These are phyloP conservation scores for Adansonia digitata DNA, from an alignment of 345 rosid genomes.

Conservation along the genomic window DNA sequence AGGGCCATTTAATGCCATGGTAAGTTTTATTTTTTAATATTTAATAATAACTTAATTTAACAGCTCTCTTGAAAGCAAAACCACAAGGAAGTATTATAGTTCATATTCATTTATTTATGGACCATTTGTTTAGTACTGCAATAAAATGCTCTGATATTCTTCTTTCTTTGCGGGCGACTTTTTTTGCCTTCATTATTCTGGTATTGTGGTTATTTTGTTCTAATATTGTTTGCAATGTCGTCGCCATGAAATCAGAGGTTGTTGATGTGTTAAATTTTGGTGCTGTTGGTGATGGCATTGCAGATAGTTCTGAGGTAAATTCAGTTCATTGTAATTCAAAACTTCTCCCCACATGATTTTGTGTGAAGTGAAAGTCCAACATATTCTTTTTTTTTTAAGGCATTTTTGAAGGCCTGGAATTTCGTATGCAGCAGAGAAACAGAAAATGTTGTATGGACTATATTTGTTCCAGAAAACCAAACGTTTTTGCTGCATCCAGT, in stretches of 20 bases:
- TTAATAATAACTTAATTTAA: neutral
- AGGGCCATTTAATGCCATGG: neutral
- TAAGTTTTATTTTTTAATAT: neutral
- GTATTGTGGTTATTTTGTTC: neutral
- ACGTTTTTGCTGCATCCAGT: slow-evolving; percentile 29
- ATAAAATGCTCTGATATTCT: neutral
- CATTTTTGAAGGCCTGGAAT: slow-evolving; percentile 34
- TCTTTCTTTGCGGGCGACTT: neutral
- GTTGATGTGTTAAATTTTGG: slow-evolving; percentile 26
- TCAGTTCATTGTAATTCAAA: neutral
- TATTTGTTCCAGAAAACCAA: slow-evolving; percentile 13
- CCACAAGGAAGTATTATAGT: neutral
- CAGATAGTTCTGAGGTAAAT: slow-evolving; percentile 23
- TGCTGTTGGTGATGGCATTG: slow-evolving; percentile 25
- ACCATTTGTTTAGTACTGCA: neutral
- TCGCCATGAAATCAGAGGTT: neutral
- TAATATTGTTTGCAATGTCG: neutral
- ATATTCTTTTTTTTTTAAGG: slow-evolving; percentile 18
- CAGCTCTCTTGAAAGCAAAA: neutral
- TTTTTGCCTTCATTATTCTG: neutral
- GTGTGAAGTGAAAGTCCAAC: neutral
- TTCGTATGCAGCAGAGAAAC: slow-evolving; percentile 18
- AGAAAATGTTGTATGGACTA: neutral
- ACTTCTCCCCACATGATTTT: neutral
- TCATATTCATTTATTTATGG: neutral